Evolutionary conservation across 139 green algal species (phyloP), one percentile per base, ranked within the genome.

Genomic region (Micractinium conductrix): DNA sequence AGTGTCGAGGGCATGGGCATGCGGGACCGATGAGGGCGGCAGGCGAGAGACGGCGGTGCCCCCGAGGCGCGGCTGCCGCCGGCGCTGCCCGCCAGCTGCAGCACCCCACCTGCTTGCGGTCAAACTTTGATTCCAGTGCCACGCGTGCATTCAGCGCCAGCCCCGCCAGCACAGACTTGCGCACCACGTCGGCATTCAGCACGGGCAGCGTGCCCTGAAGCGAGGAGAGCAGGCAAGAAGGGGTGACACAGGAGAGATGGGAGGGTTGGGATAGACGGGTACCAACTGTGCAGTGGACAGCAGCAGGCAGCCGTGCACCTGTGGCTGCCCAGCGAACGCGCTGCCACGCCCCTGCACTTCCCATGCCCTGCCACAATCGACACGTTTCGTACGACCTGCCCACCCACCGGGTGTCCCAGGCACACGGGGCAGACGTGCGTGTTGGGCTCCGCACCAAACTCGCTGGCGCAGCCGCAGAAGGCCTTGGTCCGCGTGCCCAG

Each of bases 341-440:
- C 44, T 44, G 21, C 67, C 14, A 43, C 30, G 0, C 33, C 10
- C 17, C 21, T 14, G 14, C 12, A 10, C 48, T 58, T 14, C 48
- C 48, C 67, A 43, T 22, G 21, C 35, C 67, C 68, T 50, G 10
- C 68, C n/a, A n/a, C n/a, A n/a, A n/a, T n/a, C n/a, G n/a, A n/a
- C n/a, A n/a, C n/a, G n/a, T n/a, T n/a, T n/a, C n/a, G n/a, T n/a
- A n/a, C 53, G 53, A 4, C 44, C 44, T 72, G 0, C 65, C 38
- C 78, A 45, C 91, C 42, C 69, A 96, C 95, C 74, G 97, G 97
- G 79, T 98, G 96, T 0, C 95, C 97, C 75, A 99, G 90, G 89
- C 97, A 99, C 16, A 98, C 91, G 14, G 97, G 97, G 91, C 97
- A 99, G 33, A 98, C 87, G 55, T 98, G 90, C 24, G 88, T 93